phyloP scores from a whole-genome alignment of 163 green algal species.

The Dunaliella salina region DNA sequence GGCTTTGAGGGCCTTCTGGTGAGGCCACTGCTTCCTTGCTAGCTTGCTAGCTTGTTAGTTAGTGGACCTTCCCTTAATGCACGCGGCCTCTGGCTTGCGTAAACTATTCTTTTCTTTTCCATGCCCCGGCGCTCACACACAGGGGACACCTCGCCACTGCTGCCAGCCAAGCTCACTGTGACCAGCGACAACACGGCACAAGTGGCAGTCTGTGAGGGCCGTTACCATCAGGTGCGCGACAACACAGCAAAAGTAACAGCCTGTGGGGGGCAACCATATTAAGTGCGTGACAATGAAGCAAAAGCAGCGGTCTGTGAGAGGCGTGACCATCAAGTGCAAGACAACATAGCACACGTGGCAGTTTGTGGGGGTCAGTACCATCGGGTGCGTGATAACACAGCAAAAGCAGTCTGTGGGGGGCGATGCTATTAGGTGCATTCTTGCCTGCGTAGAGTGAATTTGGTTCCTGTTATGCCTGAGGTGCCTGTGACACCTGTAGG shows the following conservation, averaged over 20 bases:
- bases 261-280: slow-evolving; percentile 49
- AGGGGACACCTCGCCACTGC: slow-evolving; percentile 40
- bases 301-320: slow-evolving; percentile 48
- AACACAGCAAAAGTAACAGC: slow-evolving; percentile 35
- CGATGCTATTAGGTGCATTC: slow-evolving; percentile 44
- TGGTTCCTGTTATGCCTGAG: too few species aligned
- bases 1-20: too few species aligned
- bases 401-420: slow-evolving; percentile 44
- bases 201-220: slow-evolving; percentile 47
- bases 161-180: slow-evolving; percentile 39
- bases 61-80: too few species aligned
- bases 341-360: slow-evolving; percentile 29
- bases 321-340: slow-evolving; percentile 45
- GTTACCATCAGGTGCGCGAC: slow-evolving; percentile 46
- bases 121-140: too few species aligned
- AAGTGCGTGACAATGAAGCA: slow-evolving; percentile 28
- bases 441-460: too few species aligned
- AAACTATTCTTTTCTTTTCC: too few species aligned
- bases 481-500: too few species aligned
- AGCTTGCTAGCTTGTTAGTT: too few species aligned
- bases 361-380: slow-evolving; percentile 53
- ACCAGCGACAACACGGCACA: slow-evolving; percentile 19
- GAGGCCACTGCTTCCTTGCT: too few species aligned
- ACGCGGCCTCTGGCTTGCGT: too few species aligned
- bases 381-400: slow-evolving; percentile 31